Percentiles rank a stretch among this genome's conserved stretches.
These are phyloP conservation scores for Phytophthora sojae DNA, from an alignment of 352 stramenopile genomes.

Conservation along the genomic window DNA sequence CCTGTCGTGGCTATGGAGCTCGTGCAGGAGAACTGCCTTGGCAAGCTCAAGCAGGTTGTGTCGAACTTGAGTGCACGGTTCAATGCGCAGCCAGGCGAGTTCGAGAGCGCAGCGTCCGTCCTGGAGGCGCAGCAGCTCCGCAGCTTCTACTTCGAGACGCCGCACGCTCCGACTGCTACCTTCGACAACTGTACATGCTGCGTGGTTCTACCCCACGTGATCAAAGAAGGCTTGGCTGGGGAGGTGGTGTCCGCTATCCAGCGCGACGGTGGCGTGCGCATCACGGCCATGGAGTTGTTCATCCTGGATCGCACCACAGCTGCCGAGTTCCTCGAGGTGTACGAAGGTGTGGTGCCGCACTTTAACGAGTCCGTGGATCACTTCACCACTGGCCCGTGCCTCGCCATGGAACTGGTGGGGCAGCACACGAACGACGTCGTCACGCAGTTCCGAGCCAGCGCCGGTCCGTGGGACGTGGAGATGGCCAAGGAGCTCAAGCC, in stretches of 20 bases:
- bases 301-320: conserved; percentile 86
- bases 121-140: conserved; percentile 65
- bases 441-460: conserved; percentile 79
- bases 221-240: conserved; percentile 86
- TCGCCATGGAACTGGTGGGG: conserved; percentile 91
- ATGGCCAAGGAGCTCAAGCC: conserved; percentile 94
- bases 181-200: conserved; percentile 93
- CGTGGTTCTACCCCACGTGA: conserved; percentile 93
- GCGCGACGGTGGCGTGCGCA: conserved; percentile 58
- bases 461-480: conserved; percentile 92
- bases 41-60: conserved; percentile 64
- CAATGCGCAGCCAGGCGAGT: conserved; percentile 45
- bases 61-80: conserved; percentile 55
- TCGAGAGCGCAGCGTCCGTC: conserved; percentile 60
- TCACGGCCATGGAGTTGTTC: conserved; percentile 92
- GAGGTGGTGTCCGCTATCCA: conserved; percentile 89
- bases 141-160: conserved; percentile 70
- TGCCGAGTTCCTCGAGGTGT: conserved; percentile 93
- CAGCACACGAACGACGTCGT: conserved; percentile 63
- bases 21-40: conserved; percentile 75
- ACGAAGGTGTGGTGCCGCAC: conserved; percentile 92
- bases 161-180: conserved; percentile 67
- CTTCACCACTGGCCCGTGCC: conserved; percentile 87
- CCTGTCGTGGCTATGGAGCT: conserved; percentile 80
- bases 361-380: conserved; percentile 92